Evolutionary conservation across 176 grass and related monocot genomes (phyloP).

Genomic region (Triticum aestivum): IWGSC_CS_RefSeq_v2.1 NC_057814.1:349947273-349947772

Average conservation of each 20-base stretch:
- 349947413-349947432: constrained; percentile 13
- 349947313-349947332: not conserved
- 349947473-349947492: constrained; percentile 25
- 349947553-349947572: constrained; percentile 35
- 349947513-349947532: not conserved
- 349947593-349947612: not conserved
- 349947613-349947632: not conserved
- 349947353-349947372: constrained; percentile 24
- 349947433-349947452: constrained; percentile 5
- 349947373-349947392: constrained; percentile 29
- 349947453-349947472: constrained; percentile 4
- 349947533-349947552: constrained; percentile 2
- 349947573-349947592: not conserved
- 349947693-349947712: not conserved
- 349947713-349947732: constrained; percentile 33
- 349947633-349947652: constrained; percentile 7
- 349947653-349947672: constrained; percentile 18
- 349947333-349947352: constrained; percentile 22
- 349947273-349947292: not conserved
- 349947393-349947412: constrained; percentile 21
- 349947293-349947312: not conserved
- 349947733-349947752: constrained; percentile 28
- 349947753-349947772: constrained; percentile 8
- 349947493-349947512: constrained; percentile 25
- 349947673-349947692: constrained; percentile 9